Percentiles rank a stretch among this genome's conserved stretches.
Conservation (phyloP, 306 rosid genomes). For the Cucurbita maxima region DNA sequence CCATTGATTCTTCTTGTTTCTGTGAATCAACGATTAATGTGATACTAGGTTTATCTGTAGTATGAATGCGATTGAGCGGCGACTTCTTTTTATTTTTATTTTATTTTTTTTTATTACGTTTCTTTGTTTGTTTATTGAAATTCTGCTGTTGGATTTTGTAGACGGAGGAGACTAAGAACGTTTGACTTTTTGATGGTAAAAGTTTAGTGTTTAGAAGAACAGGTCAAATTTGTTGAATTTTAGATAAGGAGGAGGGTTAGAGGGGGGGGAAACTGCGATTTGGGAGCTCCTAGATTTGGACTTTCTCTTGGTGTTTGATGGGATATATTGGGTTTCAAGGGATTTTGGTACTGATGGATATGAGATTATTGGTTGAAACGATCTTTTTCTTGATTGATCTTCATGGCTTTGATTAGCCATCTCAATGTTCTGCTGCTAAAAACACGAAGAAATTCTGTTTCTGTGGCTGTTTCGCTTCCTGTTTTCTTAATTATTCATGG, state of each 20-base stretch:
- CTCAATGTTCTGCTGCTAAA: slow-evolving; percentile 5
- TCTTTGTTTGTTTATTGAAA: not conserved
- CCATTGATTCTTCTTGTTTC: not conserved
- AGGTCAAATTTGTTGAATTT: not conserved
- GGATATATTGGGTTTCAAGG: slow-evolving; percentile 13
- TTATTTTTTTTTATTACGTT: not conserved
- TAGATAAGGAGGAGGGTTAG: not conserved
- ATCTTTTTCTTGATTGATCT: slow-evolving; percentile 17
- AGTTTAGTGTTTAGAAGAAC: not conserved
- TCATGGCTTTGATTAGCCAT: slow-evolving; percentile 27
- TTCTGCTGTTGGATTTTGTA: slow-evolving; percentile 1
- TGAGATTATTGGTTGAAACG: slow-evolving; percentile 21
- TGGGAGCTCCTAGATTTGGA: not conserved
- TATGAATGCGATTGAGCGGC: not conserved
- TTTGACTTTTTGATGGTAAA: not conserved
- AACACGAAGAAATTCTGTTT: not conserved
- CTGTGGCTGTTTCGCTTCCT: not conserved
- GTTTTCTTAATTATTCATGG: slow-evolving; percentile 20
- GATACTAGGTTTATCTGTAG: not conserved
- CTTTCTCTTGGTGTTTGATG: not conserved
- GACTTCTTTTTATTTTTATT: not conserved
- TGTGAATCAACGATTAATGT: not conserved
- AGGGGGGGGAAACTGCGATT: not conserved
- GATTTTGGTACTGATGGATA: slow-evolving; percentile 29
- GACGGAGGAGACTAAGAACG: not conserved